Conservation (phyloP, 148 eudicot genomes). For the Chenopodium berlandieri region DNA sequence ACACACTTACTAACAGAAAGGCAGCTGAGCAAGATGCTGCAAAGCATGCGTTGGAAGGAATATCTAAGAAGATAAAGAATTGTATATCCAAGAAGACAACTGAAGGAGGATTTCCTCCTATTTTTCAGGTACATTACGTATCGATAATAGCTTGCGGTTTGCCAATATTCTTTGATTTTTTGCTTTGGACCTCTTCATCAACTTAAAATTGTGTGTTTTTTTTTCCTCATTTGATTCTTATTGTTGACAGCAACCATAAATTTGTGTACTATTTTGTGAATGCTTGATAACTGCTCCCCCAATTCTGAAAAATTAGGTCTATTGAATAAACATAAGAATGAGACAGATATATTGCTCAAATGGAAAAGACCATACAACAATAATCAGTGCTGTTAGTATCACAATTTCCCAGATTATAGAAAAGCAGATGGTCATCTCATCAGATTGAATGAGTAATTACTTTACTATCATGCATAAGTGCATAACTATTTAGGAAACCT, state of each 20-base stretch:
- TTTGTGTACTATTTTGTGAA: too few relatives aligned
- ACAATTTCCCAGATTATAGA: not conserved
- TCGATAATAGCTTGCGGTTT: not conserved
- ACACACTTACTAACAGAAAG: constrained; percentile 31
- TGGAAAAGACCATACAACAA: not conserved
- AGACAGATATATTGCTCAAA: not conserved
- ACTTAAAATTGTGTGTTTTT: too few relatives aligned
- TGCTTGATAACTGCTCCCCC: too few relatives aligned
- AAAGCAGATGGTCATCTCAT: too few relatives aligned
- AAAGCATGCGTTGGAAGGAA: constrained; percentile 39
- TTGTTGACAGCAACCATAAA: too few relatives aligned
- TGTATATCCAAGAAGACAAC: constrained; percentile 17
- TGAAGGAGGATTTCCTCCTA: constrained; percentile 34
- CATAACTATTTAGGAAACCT: too few relatives aligned
- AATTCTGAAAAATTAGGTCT: too few relatives aligned
- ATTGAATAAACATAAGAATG: too few relatives aligned
- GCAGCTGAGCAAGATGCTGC: constrained; percentile 71
- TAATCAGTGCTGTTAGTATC: not conserved
- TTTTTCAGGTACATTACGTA: constrained; percentile 32
- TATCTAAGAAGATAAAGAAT: constrained; percentile 28
- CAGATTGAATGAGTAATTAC: too few relatives aligned
- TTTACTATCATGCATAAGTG: too few relatives aligned
- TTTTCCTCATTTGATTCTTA: too few relatives aligned
- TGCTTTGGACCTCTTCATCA: not conserved
- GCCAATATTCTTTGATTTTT: not conserved